Evolutionary conservation across 139 green algal genomes (phyloP), one percentile per base, ranked within the genome.

Genomic region (Picochlorum sp.): DNA sequence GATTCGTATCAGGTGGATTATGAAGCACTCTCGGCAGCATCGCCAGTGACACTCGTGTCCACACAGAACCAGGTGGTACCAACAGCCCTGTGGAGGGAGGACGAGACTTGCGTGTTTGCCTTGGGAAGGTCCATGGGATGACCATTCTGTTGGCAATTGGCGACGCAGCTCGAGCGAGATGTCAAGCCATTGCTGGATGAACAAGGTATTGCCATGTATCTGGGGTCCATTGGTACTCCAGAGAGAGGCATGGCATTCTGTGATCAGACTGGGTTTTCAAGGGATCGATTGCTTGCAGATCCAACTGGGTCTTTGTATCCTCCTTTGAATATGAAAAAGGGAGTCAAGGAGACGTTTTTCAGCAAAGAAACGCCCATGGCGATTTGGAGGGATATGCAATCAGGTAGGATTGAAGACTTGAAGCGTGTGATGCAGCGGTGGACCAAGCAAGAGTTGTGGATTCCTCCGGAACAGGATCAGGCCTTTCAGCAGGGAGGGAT

Each of bases 71-170:
- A 70, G 18, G 50, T 88, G 3, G 62, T 77, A 44, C 26, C 86
- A 2, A 78, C 72, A 2, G 62, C 30, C 2, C 56, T 88, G 24
- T 92, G 85, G 85, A 60, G 62, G 18, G 62, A 77, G 2, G 18
- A 77, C 7, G 83, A 92, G 20, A 72, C 47, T 8, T 67, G 65
- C 3, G 77, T 92, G 2, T 52, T 93, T 1, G 79, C 71, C 1
- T 86, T 88, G 31, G 79, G 70, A 3, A 74, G 86, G 20, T 81
- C 62, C 4, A 88, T 95, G 66, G 85, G 85, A 16, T 94, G 86
- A 85, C 79, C 77, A 60, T 90, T 92, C 63, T 94, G 86, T 62
- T 82, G 80, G 74, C 81, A 92, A 83, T 78, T 92, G 71, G 86
- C 81, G 1, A 75, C 74, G 30, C 74, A 92, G 72, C 78, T 95